phyloP scores from a whole-genome alignment of 306 rosid species.

The Begonia fuchsioides region DNA sequence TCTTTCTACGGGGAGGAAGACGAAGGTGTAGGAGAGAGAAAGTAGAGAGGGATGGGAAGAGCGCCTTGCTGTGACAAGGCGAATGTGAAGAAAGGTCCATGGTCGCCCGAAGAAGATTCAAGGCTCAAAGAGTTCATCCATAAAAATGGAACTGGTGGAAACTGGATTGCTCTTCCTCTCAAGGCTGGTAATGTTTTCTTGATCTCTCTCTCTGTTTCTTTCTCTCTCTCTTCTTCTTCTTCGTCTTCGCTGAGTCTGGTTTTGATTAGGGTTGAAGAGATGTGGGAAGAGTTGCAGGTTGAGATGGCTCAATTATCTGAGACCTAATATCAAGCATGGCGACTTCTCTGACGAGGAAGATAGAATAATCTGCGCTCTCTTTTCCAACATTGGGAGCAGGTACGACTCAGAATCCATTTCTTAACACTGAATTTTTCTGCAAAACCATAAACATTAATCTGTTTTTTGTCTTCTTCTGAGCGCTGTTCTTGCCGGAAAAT shows the following conservation, averaged over 20 bases:
- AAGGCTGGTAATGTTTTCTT: slow-evolving; percentile 48
- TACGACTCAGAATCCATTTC: slow-evolving; percentile 5
- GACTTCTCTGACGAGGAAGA: slow-evolving; percentile 92
- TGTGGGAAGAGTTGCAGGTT: slow-evolving; percentile 94
- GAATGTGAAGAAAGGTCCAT: slow-evolving; percentile 90
- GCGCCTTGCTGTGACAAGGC: slow-evolving; percentile 99
- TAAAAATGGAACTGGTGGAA: slow-evolving; percentile 80
- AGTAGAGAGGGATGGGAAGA: slow-evolving; percentile 62
- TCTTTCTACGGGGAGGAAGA: too few species aligned
- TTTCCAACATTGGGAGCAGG: slow-evolving; percentile 89
- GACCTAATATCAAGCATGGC: slow-evolving; percentile 91
- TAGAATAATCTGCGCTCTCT: slow-evolving; percentile 68
- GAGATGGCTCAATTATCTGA: slow-evolving; percentile 92
- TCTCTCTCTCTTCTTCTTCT: not conserved
- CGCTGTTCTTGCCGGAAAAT: too few species aligned
- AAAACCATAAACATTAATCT: not conserved
- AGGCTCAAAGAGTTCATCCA: slow-evolving; percentile 65
- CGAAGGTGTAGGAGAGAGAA: slow-evolving; percentile 6
- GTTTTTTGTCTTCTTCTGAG: too few species aligned
- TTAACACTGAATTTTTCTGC: not conserved
- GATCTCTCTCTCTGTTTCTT: slow-evolving; percentile 1
- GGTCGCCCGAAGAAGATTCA: slow-evolving; percentile 95
- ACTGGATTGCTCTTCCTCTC: slow-evolving; percentile 92
- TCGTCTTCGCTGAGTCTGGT: not conserved
- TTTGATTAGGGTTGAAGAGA: slow-evolving; percentile 61